These are phyloP conservation scores for Lipomyces orientalis DNA, from an alignment of 805 yeast species.

Conservation along the genomic window DNA sequence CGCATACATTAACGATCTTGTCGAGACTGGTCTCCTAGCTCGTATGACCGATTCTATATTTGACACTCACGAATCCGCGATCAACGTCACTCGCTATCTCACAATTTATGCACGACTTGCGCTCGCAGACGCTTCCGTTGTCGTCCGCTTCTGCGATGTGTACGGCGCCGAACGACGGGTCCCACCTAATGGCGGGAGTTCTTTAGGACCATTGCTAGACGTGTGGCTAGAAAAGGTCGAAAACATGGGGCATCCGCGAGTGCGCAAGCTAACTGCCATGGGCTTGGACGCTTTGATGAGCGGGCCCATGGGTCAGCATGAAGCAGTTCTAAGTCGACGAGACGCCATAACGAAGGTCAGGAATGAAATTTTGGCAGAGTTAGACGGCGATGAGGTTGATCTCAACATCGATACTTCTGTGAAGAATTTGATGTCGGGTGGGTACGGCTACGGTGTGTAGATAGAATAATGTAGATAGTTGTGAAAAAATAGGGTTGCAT, in stretches of 20 bases:
- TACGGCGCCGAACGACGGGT: constrained; percentile 13
- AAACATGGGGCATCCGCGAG: constrained; percentile 74
- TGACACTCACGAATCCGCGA: constrained; percentile 45
- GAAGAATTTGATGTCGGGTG: constrained; percentile 17
- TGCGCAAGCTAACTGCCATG: constrained; percentile 68
- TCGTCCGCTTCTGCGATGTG: constrained; percentile 36
- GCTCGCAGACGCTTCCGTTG: constrained; percentile 34
- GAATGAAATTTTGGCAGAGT: constrained; percentile 27
- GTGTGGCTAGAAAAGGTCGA: constrained; percentile 48
- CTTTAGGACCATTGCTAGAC: constrained; percentile 37
- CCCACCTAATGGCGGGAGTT: constrained; percentile 2
- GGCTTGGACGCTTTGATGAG: constrained; percentile 61
- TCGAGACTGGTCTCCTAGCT: constrained; percentile 43
- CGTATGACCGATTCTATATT: constrained; percentile 43
- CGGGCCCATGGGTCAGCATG: constrained; percentile 7
- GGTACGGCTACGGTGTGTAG: constrained; percentile 1
- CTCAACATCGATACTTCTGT: constrained; percentile 21
- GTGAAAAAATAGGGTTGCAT: neutral
- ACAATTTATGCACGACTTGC: constrained; percentile 41
- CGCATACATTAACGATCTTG: constrained; percentile 37
- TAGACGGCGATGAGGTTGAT: constrained; percentile 31
- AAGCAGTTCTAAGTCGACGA: constrained; percentile 15
- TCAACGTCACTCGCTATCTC: constrained; percentile 42
- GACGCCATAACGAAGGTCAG: constrained; percentile 12
- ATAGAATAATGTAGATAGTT: constrained; percentile 1